Evolutionary conservation across 2,329 filamentous ascomycete species (phyloP).

Genomic region (Aulographum hederae): DNA sequence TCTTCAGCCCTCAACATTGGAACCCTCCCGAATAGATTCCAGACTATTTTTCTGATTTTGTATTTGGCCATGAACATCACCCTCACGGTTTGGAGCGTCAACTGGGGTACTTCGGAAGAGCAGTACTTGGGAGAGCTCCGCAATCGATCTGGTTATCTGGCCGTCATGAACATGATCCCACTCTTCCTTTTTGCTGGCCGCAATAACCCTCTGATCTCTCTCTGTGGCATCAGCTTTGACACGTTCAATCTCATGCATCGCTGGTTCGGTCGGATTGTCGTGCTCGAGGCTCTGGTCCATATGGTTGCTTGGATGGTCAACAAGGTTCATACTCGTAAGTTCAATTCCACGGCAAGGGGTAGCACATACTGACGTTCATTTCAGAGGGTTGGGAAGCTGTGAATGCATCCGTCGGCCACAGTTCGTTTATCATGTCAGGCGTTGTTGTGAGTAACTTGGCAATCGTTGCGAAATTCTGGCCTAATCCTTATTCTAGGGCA

Average conservation of each 20-base stretch:
- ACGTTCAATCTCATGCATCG: slow-evolving; percentile 85
- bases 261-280: slow-evolving; percentile 61
- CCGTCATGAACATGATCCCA: slow-evolving; percentile 80
- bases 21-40: slow-evolving; percentile 29
- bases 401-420: slow-evolving; percentile 25
- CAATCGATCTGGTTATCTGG: slow-evolving; percentile 67
- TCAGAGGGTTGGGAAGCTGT: slow-evolving; percentile 45
- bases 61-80: slow-evolving; percentile 30
- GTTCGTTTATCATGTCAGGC: slow-evolving; percentile 24
- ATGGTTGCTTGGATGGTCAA: slow-evolving; percentile 58
- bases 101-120: slow-evolving; percentile 47
- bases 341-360: too few relatives aligned
- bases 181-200: slow-evolving; percentile 75
- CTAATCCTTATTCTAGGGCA: slow-evolving; percentile 44
- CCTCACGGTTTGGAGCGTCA: slow-evolving; percentile 34
- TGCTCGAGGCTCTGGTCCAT: slow-evolving; percentile 52
- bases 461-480: too few relatives aligned
- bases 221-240: slow-evolving; percentile 82
- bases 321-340: slow-evolving; percentile 21
- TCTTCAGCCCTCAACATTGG: slow-evolving; percentile 29
- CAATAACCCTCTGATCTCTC: slow-evolving; percentile 75
- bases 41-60: slow-evolving; percentile 26
- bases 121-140: slow-evolving; percentile 46
- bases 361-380: too few relatives aligned
- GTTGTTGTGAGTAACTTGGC: too few relatives aligned